Conservation (phyloP, 768 basidiomycete genomes). For the Zangia roseola region DNA sequence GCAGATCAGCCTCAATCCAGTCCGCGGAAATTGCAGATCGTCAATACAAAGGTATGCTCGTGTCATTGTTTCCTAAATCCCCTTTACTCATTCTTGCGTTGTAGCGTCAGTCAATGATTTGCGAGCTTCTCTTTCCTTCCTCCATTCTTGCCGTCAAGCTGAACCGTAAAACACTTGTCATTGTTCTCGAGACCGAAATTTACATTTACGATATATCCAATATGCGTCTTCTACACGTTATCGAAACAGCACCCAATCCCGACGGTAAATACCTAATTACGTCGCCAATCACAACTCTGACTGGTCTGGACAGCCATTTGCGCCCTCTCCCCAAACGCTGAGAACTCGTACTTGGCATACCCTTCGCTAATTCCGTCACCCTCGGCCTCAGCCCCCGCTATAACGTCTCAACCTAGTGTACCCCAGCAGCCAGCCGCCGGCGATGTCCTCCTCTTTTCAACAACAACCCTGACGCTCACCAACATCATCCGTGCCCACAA, state of each 20-base stretch:
- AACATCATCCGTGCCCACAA: conserved; percentile 99
- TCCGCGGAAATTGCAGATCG: conserved; percentile 93
- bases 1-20: conserved; percentile 89
- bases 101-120: conserved; percentile 96
- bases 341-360: conserved; percentile 93
- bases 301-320: conserved; percentile 69
- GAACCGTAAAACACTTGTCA: conserved; percentile 94
- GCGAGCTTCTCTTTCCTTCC: conserved; percentile 96
- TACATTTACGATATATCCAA: conserved; percentile 99
- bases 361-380: conserved; percentile 92
- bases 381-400: conserved; percentile 48
- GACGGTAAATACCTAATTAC: conserved; percentile 56
- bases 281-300: neutral
- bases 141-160: conserved; percentile 97
- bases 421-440: conserved; percentile 51
- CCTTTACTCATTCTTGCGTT: neutral
- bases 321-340: conserved; percentile 90
- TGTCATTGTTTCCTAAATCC: neutral
- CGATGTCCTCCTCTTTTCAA: conserved; percentile 94
- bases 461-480: conserved; percentile 84
- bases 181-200: conserved; percentile 95
- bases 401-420: conserved; percentile 38
- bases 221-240: conserved; percentile 95
- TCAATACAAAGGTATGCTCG: conserved; percentile 90
- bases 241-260: conserved; percentile 95